Evolutionary conservation across 1,284 basidiomycete genomes (phyloP).

Genomic region (Leccinum pseudoinsigne): DNA sequence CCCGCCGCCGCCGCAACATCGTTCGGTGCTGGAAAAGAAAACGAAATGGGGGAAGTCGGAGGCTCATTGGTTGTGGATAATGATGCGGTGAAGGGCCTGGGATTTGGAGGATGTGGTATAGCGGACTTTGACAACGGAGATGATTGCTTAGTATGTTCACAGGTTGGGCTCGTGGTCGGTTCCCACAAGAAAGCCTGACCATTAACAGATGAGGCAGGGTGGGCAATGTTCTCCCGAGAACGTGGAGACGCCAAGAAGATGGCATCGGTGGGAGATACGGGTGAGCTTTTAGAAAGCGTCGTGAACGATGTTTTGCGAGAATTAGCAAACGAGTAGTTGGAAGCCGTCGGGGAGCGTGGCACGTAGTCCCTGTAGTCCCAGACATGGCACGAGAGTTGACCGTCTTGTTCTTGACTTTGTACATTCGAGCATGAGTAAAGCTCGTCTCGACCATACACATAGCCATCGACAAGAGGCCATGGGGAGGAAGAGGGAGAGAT

Average conservation of each 20-base stretch:
- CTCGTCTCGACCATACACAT: constrained; percentile 13
- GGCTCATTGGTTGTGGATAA: constrained; percentile 1
- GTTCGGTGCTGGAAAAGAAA: neutral
- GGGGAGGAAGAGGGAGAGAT: constrained; percentile 20
- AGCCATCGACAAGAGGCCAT: constrained; percentile 4
- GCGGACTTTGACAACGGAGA: neutral
- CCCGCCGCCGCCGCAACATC: neutral
- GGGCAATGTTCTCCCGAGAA: constrained; percentile 24
- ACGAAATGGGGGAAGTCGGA: constrained; percentile 4
- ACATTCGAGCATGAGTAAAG: constrained; percentile 3
- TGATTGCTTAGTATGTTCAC: constrained; percentile 7
- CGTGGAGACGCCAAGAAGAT: constrained; percentile 20
- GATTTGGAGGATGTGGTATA: constrained; percentile 12
- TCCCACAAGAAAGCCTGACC: constrained; percentile 10
- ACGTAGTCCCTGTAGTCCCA: constrained; percentile 31
- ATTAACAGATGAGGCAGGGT: constrained; percentile 26
- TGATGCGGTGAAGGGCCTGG: neutral
- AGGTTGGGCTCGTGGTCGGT: neutral
- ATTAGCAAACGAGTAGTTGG: constrained; percentile 27
- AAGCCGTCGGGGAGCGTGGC: constrained; percentile 29
- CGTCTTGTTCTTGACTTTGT: constrained; percentile 20
- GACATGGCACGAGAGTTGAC: constrained; percentile 12
- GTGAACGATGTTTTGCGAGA: constrained; percentile 30
- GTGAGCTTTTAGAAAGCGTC: constrained; percentile 23
- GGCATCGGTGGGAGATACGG: constrained; percentile 21